Evolutionary conservation across 116 monocot genomes (phyloP).

Genomic region (Cymodocea nodosa): DNA sequence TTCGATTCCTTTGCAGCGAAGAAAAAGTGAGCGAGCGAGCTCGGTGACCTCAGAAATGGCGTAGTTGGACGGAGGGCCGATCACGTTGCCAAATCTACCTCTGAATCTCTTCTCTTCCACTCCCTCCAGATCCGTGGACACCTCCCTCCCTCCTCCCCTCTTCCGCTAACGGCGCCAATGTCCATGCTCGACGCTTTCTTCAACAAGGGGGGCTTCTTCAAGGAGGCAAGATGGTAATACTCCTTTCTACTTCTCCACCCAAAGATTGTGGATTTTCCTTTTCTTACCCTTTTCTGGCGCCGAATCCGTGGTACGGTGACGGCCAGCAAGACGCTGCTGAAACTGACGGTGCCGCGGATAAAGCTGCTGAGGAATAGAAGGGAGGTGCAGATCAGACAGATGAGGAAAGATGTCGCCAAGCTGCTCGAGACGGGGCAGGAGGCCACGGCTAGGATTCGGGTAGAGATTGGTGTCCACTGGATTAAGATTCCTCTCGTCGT

Average conservation of each 20-base stretch:
- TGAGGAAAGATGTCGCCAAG: constrained; percentile 88
- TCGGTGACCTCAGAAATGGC: too few species aligned
- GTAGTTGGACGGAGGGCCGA: too few species aligned
- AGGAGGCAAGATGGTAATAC: constrained; percentile 51
- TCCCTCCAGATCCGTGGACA: neutral
- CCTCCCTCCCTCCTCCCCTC: neutral
- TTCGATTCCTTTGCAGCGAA: too few species aligned
- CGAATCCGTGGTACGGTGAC: neutral
- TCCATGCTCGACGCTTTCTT: constrained; percentile 75
- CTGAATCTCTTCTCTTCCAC: too few species aligned
- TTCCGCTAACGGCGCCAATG: constrained; percentile 10
- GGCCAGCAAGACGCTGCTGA: constrained; percentile 84
- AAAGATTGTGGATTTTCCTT: neutral
- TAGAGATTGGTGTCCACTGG: constrained; percentile 6
- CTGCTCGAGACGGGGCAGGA: constrained; percentile 89
- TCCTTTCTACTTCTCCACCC: neutral
- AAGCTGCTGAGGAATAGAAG: constrained; percentile 83
- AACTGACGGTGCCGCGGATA: constrained; percentile 90
- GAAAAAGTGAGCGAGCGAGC: too few species aligned
- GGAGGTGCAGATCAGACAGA: constrained; percentile 84
- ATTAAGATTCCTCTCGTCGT: too few species aligned
- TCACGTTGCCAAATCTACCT: too few species aligned
- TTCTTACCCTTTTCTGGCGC: neutral
- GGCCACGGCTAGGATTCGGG: constrained; percentile 85
- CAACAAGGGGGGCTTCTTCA: constrained; percentile 56